phyloP scores from a whole-genome alignment of 495 filamentous ascomycete species.

The Trichoderma erinaceum region DNA sequence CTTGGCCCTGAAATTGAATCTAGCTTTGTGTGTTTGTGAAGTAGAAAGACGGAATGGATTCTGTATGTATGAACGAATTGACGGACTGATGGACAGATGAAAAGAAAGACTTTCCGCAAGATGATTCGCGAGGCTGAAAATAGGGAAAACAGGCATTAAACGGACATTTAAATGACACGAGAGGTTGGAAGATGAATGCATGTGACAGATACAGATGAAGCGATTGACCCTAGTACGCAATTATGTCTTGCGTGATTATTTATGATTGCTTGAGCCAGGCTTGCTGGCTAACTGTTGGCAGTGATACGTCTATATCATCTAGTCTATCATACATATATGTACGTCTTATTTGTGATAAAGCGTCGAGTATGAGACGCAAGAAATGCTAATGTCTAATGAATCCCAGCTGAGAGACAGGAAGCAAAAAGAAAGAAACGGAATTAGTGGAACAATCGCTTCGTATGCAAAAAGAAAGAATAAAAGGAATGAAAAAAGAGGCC shows the following conservation, averaged over 20 bases:
- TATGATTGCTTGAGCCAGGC: too few relatives aligned
- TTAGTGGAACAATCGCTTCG: neutral
- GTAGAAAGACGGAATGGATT: neutral
- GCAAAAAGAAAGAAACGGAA: neutral
- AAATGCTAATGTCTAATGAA: neutral
- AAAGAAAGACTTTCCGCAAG: neutral
- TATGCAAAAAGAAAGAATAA: neutral
- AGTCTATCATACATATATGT: too few relatives aligned
- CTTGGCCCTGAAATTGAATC: neutral
- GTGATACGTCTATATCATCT: too few relatives aligned
- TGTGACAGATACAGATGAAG: neutral
- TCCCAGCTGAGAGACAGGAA: neutral
- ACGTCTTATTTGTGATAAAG: too few relatives aligned
- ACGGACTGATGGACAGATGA: neutral
- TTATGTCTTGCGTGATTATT: too few relatives aligned
- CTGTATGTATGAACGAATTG: constrained; percentile 5
- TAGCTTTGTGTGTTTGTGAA: neutral
- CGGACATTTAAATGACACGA: neutral
- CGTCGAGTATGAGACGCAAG: neutral
- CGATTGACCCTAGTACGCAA: too few relatives aligned
- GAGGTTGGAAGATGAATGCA: neutral
- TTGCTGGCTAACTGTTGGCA: too few relatives aligned
- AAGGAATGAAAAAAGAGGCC: neutral
- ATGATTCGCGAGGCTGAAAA: neutral
- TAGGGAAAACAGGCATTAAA: neutral